Evolutionary conservation across 192 early-diverging fungal genomes (phyloP).

Genomic region (Backusella westeae): DNA sequence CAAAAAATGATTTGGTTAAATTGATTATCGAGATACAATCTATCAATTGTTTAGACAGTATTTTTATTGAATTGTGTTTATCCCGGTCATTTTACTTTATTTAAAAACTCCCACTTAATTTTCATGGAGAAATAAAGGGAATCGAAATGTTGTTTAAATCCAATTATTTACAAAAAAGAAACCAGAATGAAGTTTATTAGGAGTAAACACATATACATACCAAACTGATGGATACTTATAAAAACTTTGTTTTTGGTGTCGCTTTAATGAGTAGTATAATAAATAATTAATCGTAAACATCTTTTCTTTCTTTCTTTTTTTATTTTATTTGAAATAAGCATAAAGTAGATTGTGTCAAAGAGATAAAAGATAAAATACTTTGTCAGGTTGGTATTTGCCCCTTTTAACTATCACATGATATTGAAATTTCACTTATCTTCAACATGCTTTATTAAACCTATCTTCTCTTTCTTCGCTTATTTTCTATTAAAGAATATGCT

Average conservation of each 20-base stretch:
- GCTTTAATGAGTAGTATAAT: neutral
- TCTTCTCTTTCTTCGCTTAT: neutral
- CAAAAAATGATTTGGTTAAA: too few relatives aligned
- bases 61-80: too few relatives aligned
- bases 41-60: neutral
- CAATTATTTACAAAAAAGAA: slow-evolving; percentile 1
- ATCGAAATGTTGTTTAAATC: neutral
- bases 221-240: neutral
- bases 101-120: neutral
- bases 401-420: neutral
- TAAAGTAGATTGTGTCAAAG: neutral
- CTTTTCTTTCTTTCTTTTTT: too few relatives aligned
- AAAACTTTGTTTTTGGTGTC: neutral
- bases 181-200: neutral
- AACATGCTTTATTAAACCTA: neutral
- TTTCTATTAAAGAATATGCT: neutral
- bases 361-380: neutral
- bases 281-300: neutral
- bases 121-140: neutral
- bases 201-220: neutral
- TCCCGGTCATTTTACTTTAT: neutral
- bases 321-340: neutral
- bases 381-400: neutral
- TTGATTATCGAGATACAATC: neutral
- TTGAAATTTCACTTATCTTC: neutral